These are phyloP conservation scores for Dactylellina drechsleri DNA, from an alignment of 2,329 filamentous ascomycete species.

Conservation along the genomic window DNA sequence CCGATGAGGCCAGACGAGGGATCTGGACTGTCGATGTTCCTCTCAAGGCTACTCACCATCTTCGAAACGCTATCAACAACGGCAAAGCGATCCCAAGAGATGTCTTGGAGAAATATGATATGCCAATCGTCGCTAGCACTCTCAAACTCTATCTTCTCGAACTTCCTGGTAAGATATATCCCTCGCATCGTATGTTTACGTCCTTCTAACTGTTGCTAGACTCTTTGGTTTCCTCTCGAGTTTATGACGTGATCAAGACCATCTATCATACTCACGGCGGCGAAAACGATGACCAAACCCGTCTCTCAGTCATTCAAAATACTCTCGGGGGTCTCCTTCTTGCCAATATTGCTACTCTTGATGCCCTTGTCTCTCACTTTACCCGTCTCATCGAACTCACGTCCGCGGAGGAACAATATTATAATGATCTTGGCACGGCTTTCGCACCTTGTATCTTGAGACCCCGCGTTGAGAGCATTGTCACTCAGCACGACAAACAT, in stretches of 20 bases:
- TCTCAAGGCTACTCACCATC: constrained; percentile 81
- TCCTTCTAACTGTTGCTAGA: constrained; percentile 67
- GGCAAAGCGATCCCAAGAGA: constrained; percentile 82
- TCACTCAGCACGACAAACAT: constrained; percentile 96
- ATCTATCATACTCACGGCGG: constrained; percentile 87
- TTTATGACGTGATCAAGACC: constrained; percentile 98
- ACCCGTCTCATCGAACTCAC: constrained; percentile 95
- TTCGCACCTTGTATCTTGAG: constrained; percentile 88
- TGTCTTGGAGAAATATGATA: constrained; percentile 85
- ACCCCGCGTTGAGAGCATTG: constrained; percentile 83
- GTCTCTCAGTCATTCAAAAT: constrained; percentile 91
- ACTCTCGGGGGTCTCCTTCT: constrained; percentile 93
- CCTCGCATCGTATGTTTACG: no score
- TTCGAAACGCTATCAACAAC: constrained; percentile 85
- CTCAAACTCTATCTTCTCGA: constrained; percentile 95
- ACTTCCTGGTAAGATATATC: constrained; percentile 76
- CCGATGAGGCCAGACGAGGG: constrained; percentile 87
- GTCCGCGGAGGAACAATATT: constrained; percentile 89
- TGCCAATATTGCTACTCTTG: constrained; percentile 97
- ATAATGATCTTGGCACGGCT: constrained; percentile 76
- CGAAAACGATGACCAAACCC: constrained; percentile 79
- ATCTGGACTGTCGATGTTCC: constrained; percentile 97
- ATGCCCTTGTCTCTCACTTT: constrained; percentile 98
- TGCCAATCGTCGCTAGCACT: constrained; percentile 90
- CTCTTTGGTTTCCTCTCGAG: constrained; percentile 96